These are phyloP conservation scores for Aspergillus alliaceus DNA, from an alignment of 2,329 filamentous ascomycete genomes.

Conservation along the genomic window DNA sequence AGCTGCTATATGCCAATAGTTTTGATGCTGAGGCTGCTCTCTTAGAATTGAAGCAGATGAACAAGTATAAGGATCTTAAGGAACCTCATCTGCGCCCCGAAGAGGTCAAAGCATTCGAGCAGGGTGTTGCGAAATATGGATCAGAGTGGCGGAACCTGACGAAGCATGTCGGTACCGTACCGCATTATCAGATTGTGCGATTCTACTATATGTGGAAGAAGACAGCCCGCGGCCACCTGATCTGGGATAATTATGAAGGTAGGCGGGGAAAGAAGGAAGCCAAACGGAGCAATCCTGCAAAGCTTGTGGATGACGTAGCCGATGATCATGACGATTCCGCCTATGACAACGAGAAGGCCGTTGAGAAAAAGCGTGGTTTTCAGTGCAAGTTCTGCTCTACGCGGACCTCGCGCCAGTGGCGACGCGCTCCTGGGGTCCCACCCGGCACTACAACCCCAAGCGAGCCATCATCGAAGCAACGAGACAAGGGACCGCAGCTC, in stretches of 20 bases:
- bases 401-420: slow-evolving; percentile 82
- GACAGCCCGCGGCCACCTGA: slow-evolving; percentile 75
- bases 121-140: slow-evolving; percentile 84
- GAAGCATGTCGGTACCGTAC: slow-evolving; percentile 76
- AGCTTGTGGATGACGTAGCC: slow-evolving; percentile 87
- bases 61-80: slow-evolving; percentile 71
- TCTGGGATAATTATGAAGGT: slow-evolving; percentile 87
- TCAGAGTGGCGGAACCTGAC: slow-evolving; percentile 84
- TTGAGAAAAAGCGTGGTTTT: slow-evolving; percentile 75
- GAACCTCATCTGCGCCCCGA: slow-evolving; percentile 77
- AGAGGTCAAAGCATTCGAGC: slow-evolving; percentile 88
- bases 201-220: slow-evolving; percentile 99
- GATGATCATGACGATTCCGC: slow-evolving; percentile 93
- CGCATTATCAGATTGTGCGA: slow-evolving; percentile 77
- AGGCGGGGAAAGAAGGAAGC: slow-evolving; percentile 88
- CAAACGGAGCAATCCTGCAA: slow-evolving; percentile 64
- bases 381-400: slow-evolving; percentile 91
- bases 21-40: slow-evolving; percentile 73
- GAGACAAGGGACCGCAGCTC: slow-evolving; percentile 74
- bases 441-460: slow-evolving; percentile 68
- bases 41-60: slow-evolving; percentile 65
- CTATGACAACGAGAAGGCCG: slow-evolving; percentile 85
- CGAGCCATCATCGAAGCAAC: slow-evolving; percentile 65
- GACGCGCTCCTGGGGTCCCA: slow-evolving; percentile 76
- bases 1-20: slow-evolving; percentile 68